These are phyloP conservation scores for Neofusicoccum kwambonambiense DNA, from an alignment of 2,329 filamentous ascomycete species.

Conservation along the genomic window DNA sequence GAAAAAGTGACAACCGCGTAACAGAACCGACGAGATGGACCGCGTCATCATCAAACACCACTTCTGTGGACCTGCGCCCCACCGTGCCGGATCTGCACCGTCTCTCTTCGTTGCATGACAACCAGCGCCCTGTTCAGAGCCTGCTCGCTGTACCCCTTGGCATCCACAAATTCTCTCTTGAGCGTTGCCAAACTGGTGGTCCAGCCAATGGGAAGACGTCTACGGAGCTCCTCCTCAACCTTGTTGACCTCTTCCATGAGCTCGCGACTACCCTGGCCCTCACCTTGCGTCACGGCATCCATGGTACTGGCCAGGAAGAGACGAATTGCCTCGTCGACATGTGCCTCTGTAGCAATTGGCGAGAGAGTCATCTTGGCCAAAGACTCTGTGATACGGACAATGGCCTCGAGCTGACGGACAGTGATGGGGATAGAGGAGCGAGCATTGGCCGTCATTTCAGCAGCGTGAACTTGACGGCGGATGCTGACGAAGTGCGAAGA, in stretches of 20 bases:
- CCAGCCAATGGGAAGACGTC: conserved; percentile 90
- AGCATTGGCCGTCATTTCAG: conserved; percentile 84
- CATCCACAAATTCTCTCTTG: conserved; percentile 86
- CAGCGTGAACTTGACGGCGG: conserved; percentile 86
- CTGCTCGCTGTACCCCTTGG: conserved; percentile 85
- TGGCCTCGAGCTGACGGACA: conserved; percentile 83
- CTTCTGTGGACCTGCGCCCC: conserved; percentile 73
- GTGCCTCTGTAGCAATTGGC: conserved; percentile 80
- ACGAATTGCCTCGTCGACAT: conserved; percentile 96
- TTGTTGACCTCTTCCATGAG: conserved; percentile 85
- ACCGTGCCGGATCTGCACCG: conserved; percentile 76
- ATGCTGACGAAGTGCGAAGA: conserved; percentile 97
- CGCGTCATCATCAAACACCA: conserved; percentile 52
- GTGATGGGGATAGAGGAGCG: conserved; percentile 96
- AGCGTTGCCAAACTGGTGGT: conserved; percentile 86
- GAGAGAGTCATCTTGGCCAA: conserved; percentile 88
- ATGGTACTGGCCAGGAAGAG: conserved; percentile 96
- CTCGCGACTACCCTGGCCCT: conserved; percentile 75
- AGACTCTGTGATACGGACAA: conserved; percentile 92
- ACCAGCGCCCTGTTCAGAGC: conserved; percentile 80
- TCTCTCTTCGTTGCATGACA: conserved; percentile 83
- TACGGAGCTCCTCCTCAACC: conserved; percentile 84
- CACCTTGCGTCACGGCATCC: conserved; percentile 93
- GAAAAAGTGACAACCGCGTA: background rate
- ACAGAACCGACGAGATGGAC: background rate